Conservation (phyloP, 2,329 filamentous ascomycete genomes). For the Xylaria sp. region DNA sequence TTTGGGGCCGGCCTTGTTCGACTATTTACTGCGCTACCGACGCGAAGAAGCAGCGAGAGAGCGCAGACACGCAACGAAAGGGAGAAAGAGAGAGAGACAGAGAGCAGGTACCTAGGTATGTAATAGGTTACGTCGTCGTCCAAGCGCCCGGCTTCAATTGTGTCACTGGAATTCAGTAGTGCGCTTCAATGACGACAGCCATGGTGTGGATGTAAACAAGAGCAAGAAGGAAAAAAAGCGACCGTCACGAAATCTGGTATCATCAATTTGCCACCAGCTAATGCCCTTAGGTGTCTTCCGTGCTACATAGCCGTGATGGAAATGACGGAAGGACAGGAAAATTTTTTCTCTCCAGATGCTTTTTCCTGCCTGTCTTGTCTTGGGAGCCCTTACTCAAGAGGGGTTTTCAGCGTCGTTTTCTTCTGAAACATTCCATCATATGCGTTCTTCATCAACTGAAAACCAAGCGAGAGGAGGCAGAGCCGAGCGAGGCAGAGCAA, state of each 20-base stretch:
- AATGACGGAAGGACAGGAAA: conserved; percentile 16
- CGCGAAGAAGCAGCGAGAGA: no score
- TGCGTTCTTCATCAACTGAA: background rate
- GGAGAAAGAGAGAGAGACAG: background rate
- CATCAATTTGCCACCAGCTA: background rate
- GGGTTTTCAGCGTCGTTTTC: background rate
- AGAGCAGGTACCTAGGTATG: no score
- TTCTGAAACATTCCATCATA: background rate
- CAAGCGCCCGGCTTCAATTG: background rate
- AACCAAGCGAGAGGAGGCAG: background rate
- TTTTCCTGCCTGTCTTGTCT: background rate
- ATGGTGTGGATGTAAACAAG: background rate
- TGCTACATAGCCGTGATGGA: background rate
- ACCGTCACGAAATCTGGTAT: background rate
- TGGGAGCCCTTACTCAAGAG: background rate
- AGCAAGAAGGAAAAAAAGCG: background rate
- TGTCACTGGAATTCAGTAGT: background rate
- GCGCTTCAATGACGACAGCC: background rate
- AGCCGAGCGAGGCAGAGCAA: background rate
- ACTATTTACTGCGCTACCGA: no score
- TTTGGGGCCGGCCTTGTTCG: background rate
- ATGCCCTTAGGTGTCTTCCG: background rate
- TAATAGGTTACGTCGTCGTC: no score
- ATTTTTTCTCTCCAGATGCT: background rate
- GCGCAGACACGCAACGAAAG: no score